Base-by-base conservation (phyloP, 1,284 basidiomycete genomes). In the Ceratobasidium sp. region DNA sequence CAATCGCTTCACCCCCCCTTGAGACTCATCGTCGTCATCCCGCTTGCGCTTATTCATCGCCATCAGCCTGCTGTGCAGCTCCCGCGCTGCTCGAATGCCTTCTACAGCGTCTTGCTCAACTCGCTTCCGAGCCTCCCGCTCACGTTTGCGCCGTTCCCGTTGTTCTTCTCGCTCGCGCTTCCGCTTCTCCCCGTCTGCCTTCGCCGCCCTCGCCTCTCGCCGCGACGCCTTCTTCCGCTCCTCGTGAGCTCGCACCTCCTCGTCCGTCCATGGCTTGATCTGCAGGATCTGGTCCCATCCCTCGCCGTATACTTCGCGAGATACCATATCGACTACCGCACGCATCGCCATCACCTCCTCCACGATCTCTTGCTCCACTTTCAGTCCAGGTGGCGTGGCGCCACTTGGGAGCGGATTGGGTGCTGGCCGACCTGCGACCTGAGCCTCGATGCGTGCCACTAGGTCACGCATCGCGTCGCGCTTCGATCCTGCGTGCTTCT, bases 401-500 rank as follows among this genome's bases (percentile, higher is more conserved):
- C 69, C 53, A 36, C 59, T 54, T 31, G 44, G 51, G 14, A 53
- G 31, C 22, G 65, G 77, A 63, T 71, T 71, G 6, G 67, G 67
- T 19, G 67, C 48, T 48, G 67, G 56, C 29, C 67, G 67, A 60
- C 67, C 67, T 14, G 67, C 67, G 56, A 71, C 67, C 27, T 71
- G 67, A 31, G 67, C 67, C 36, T 71, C 67, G 50, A 65, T 63
- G 29, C 73, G 56, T 47, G 77, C 73, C 50, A 78, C 73, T n/a
- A 76, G 56, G 48, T 50, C 50, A 33, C 67, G 74, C 77, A 76
- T 78, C 17, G 54, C 56, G 9, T 75, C 76, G 24, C 73, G 77
- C 54, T 75, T 63, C 29, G 73, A 69, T 9, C 64, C 71, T 31
- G 77, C 77, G 64, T 67, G 51, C 29, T 75, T 63, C 62, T 78